phyloP scores from a whole-genome alignment of 129 eudicot species.

The sunflower (Helianthus annuus) region DNA sequence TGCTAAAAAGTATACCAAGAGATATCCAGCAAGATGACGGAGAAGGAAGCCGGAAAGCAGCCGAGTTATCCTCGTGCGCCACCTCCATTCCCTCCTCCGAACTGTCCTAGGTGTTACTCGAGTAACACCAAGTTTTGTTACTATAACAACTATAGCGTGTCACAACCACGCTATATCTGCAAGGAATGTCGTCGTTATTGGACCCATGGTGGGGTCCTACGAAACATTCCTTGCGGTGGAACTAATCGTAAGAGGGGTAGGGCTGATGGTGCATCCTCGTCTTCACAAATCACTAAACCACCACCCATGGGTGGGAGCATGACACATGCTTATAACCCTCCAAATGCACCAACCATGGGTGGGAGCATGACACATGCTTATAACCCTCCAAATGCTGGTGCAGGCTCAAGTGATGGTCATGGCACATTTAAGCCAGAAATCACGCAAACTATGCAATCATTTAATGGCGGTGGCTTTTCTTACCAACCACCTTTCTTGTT shows the following conservation, averaged over 20 bases:
- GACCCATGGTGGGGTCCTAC: constrained; percentile 37
- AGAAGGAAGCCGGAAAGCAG: constrained; percentile 7
- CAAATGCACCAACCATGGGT: not conserved
- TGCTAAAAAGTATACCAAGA: not conserved
- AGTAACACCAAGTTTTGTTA: constrained; percentile 31
- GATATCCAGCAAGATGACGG: constrained; percentile 22
- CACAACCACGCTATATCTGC: constrained; percentile 33
- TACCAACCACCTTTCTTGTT: constrained; percentile 13
- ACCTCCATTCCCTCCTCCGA: constrained; percentile 33
- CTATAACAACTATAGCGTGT: constrained; percentile 35
- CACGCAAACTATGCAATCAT: constrained; percentile 11
- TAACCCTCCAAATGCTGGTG: not conserved
- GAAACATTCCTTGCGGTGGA: constrained; percentile 26
- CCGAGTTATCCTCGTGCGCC: constrained; percentile 22
- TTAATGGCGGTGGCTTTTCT: constrained; percentile 14
- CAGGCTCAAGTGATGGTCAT: constrained; percentile 12
- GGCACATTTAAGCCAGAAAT: constrained; percentile 13
- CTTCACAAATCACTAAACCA: constrained; percentile 1
- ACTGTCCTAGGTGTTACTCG: constrained; percentile 34
- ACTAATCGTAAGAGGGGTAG: constrained; percentile 27
- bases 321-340: not conserved
- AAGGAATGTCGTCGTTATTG: constrained; percentile 33
- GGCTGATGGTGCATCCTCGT: constrained; percentile 9
- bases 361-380: not conserved
- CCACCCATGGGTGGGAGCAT: constrained; percentile 5